Conservation (phyloP, 805 yeast species). For the Teunomyces pallodes region DNA sequence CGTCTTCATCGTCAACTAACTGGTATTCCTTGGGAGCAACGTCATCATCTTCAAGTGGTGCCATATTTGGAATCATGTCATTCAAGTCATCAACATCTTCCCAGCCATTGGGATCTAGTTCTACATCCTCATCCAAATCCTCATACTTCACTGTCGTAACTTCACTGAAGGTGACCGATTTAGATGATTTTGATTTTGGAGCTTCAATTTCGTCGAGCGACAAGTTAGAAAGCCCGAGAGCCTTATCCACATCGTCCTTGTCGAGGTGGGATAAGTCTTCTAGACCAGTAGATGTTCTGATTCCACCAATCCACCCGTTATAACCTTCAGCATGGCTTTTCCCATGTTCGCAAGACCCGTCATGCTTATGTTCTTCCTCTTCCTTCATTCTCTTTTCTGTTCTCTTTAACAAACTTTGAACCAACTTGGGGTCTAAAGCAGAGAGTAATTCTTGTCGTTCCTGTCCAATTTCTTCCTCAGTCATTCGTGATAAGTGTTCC, state of each 20-base stretch:
- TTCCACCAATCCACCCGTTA: conserved; percentile 41
- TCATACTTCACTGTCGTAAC: conserved; percentile 28
- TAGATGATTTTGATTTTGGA: conserved; percentile 14
- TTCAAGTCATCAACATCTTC: conserved; percentile 50
- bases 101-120: conserved; percentile 41
- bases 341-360: conserved; percentile 13
- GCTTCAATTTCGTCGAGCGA: conserved; percentile 11
- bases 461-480: conserved; percentile 57
- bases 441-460: conserved; percentile 67
- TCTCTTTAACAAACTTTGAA: conserved; percentile 56
- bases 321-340: conserved; percentile 38
- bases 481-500: conserved; percentile 58
- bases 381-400: conserved; percentile 46
- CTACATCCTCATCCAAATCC: conserved; percentile 22
- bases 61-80: conserved; percentile 46
- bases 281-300: conserved; percentile 35
- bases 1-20: conserved; percentile 30
- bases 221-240: conserved; percentile 32
- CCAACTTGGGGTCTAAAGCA: conserved; percentile 65
- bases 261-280: conserved; percentile 32
- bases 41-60: conserved; percentile 32
- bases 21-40: conserved; percentile 44
- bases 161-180: conserved; percentile 32
- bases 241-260: conserved; percentile 34
- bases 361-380: conserved; percentile 16